Evolutionary conservation across 2,329 filamentous ascomycete genomes (phyloP).

Genomic region (Colletotrichum kahawae): DNA sequence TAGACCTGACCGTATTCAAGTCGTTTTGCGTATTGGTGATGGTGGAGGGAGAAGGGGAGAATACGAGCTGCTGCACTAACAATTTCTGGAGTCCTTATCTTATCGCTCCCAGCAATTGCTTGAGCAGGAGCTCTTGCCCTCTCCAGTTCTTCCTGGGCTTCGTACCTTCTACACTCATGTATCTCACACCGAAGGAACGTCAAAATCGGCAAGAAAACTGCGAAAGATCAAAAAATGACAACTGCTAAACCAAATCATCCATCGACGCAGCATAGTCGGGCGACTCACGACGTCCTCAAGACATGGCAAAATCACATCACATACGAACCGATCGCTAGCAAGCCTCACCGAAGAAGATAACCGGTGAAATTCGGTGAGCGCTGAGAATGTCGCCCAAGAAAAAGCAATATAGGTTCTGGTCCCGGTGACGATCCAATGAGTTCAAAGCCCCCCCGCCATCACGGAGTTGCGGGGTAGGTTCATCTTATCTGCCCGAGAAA

Average conservation of each 20-base stretch:
- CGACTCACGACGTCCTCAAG: neutral
- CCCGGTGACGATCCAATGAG: neutral
- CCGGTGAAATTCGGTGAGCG: neutral
- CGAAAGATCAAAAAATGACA: neutral
- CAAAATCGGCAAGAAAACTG: neutral
- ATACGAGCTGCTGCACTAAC: neutral
- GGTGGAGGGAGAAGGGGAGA: neutral
- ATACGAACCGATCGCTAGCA: fast-evolving
- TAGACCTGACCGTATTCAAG: neutral
- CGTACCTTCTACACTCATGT: neutral
- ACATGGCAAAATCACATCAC: neutral
- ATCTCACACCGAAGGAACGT: fast-evolving
- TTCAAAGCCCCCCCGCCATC: neutral
- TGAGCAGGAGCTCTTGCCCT: neutral
- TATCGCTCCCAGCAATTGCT: neutral
- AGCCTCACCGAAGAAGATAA: fast-evolving
- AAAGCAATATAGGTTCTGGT: neutral
- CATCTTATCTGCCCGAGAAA: neutral
- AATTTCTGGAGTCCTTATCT: neutral
- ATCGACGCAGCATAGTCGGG: neutral
- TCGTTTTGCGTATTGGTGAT: neutral
- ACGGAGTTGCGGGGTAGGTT: neutral
- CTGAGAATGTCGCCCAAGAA: neutral
- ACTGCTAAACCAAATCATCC: neutral
- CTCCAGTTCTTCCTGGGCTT: neutral